Evolutionary conservation across 2,329 filamentous ascomycete species (phyloP).

Genomic region (Trichoderma pleuroti): DNA sequence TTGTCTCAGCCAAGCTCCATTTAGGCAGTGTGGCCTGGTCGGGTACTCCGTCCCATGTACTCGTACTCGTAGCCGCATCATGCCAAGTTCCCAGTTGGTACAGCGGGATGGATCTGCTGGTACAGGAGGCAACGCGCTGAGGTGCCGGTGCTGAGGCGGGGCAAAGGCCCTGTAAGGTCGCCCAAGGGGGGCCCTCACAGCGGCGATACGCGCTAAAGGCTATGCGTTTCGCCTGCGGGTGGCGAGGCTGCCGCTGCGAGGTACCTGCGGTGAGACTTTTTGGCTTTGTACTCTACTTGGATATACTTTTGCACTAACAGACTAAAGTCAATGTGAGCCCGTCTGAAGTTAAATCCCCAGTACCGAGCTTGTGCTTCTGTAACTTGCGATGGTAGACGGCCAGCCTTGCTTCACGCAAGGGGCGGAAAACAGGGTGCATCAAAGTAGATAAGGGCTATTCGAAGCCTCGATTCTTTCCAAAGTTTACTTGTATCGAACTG

Average conservation of each 20-base stretch:
- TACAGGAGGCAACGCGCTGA: slow-evolving; percentile 2
- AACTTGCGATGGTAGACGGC: neutral
- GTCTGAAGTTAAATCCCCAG: no score
- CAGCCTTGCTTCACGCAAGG: slow-evolving; percentile 12
- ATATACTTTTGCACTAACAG: neutral
- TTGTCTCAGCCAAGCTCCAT: slow-evolving; percentile 16
- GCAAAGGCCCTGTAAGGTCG: slow-evolving; percentile 12
- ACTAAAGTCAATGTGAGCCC: no score
- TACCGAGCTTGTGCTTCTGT: no score
- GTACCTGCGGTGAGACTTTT: neutral
- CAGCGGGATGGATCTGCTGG: neutral
- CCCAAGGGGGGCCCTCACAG: neutral
- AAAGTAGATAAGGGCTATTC: neutral
- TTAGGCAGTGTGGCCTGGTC: neutral
- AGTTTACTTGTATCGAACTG: neutral
- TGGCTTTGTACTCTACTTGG: neutral
- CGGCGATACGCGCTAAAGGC: neutral
- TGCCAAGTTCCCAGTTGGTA: neutral
- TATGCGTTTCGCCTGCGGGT: neutral
- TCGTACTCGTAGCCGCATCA: neutral
- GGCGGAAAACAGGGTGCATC: neutral
- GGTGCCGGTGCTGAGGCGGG: slow-evolving; percentile 14
- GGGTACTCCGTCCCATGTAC: neutral
- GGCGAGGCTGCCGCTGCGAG: neutral
- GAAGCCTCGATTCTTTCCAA: neutral